Evolutionary conservation across 768 basidiomycete species (phyloP).

Genomic region (Pleurotus giganteus): DNA sequence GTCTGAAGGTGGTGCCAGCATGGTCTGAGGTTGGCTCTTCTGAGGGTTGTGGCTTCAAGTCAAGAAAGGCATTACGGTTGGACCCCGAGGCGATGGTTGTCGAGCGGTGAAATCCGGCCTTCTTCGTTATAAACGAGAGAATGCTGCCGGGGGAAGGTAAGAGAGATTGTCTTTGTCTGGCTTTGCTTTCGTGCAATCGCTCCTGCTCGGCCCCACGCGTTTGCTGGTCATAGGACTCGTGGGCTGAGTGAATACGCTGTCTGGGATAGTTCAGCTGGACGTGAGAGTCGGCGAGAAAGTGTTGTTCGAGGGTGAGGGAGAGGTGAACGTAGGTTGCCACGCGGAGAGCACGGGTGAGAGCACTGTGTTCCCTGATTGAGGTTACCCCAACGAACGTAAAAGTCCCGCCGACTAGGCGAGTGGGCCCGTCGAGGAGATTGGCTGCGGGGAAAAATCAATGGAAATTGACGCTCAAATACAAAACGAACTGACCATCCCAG

Average conservation of each 20-base stretch:
- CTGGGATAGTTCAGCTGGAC: constrained; percentile 32
- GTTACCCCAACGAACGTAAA: constrained; percentile 51
- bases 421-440: constrained; percentile 15
- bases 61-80: constrained; percentile 20
- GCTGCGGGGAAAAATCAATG: background rate
- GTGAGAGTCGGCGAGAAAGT: constrained; percentile 48
- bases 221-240: constrained; percentile 13
- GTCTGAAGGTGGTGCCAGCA: constrained; percentile 22
- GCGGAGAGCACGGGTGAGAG: constrained; percentile 48
- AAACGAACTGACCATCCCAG: constrained; percentile 42
- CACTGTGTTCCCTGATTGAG: constrained; percentile 38
- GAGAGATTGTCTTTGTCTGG: constrained; percentile 28
- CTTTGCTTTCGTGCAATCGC: constrained; percentile 7
- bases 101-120: constrained; percentile 21
- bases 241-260: constrained; percentile 32
- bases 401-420: constrained; percentile 57
- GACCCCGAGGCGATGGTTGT: constrained; percentile 17
- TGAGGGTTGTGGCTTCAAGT: constrained; percentile 13
- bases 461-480: background rate
- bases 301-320: constrained; percentile 61
- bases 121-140: constrained; percentile 39
- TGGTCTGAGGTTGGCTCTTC: constrained; percentile 26
- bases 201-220: background rate
- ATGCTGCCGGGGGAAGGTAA: constrained; percentile 33
- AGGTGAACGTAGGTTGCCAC: constrained; percentile 53